These are phyloP conservation scores for Priceomyces fermenticarens DNA, from an alignment of 805 yeast species.

Conservation along the genomic window DNA sequence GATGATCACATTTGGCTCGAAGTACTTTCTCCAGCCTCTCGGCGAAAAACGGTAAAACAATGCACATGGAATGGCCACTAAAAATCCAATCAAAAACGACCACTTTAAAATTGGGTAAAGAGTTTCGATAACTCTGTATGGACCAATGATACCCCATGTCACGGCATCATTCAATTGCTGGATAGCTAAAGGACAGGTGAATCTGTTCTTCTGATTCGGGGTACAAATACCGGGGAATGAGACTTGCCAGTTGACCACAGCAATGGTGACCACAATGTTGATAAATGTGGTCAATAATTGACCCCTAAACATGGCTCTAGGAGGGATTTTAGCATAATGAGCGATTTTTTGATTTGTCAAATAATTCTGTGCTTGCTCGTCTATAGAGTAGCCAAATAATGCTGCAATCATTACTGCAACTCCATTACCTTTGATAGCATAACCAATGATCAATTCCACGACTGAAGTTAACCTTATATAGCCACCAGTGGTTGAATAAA, in stretches of 20 bases:
- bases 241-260: slow-evolving; percentile 43
- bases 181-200: slow-evolving; percentile 40
- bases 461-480: slow-evolving; percentile 14
- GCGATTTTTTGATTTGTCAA: slow-evolving; percentile 29
- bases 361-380: slow-evolving; percentile 28
- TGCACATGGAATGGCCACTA: slow-evolving; percentile 23
- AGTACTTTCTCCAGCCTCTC: slow-evolving; percentile 40
- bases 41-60: slow-evolving; percentile 34
- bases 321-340: slow-evolving; percentile 40
- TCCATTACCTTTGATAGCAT: slow-evolving; percentile 24
- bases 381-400: slow-evolving; percentile 25
- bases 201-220: slow-evolving; percentile 16
- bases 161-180: slow-evolving; percentile 43
- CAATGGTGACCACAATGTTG: slow-evolving; percentile 39
- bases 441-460: slow-evolving; percentile 21
- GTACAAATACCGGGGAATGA: slow-evolving; percentile 31
- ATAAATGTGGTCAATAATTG: slow-evolving; percentile 37
- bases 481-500: slow-evolving; percentile 14
- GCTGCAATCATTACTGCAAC: slow-evolving; percentile 19
- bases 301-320: slow-evolving; percentile 36
- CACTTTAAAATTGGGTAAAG: slow-evolving; percentile 44
- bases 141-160: slow-evolving; percentile 43
- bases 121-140: slow-evolving; percentile 34
- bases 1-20: slow-evolving; percentile 29
- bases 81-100: slow-evolving; percentile 52